Conservation (phyloP, 1,284 basidiomycete species). For the Apiotrichum siamense region DNA sequence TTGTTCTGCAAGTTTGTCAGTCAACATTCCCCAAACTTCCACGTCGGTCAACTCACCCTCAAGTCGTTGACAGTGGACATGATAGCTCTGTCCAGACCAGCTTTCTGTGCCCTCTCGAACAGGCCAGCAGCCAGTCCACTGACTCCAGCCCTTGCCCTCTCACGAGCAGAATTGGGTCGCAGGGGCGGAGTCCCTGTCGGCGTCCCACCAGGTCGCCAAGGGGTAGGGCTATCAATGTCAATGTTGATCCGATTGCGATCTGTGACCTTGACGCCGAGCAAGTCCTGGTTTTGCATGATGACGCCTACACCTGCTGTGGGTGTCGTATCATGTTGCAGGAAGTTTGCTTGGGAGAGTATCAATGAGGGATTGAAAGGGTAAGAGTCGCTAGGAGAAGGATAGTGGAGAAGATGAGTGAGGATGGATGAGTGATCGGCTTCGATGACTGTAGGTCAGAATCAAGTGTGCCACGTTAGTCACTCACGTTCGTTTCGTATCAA, state of each 20-base stretch:
- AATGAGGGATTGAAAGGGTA: conserved; percentile 54
- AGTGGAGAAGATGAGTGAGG: conserved; percentile 73
- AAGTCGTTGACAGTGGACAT: conserved; percentile 43
- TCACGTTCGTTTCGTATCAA: conserved; percentile 77
- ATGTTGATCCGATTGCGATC: neutral
- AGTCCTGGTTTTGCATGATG: conserved; percentile 69
- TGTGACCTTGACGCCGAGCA: conserved; percentile 58
- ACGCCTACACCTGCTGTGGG: conserved; percentile 67
- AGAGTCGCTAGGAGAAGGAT: conserved; percentile 53
- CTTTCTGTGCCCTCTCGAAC: conserved; percentile 46
- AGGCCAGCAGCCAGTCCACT: conserved; percentile 42
- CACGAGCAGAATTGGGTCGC: neutral
- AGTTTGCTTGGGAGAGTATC: conserved; percentile 72
- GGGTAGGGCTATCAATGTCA: neutral
- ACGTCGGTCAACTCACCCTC: conserved; percentile 23
- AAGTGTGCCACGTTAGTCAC: conserved; percentile 28
- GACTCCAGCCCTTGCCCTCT: conserved; percentile 19
- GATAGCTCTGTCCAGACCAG: conserved; percentile 46
- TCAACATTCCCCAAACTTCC: neutral
- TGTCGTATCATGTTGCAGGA: conserved; percentile 65
- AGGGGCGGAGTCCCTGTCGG: conserved; percentile 1
- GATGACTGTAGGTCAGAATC: conserved; percentile 56
- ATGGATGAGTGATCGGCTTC: conserved; percentile 76
- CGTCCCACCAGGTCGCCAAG: neutral
- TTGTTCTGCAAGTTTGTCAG: conserved; percentile 57